A percentile compares a stretch with the other conserved stretches of the same genome.
phyloP scores from a whole-genome alignment of 2,329 filamentous ascomycete species.

The Immersiporthe knoxdaviesiana region DNA sequence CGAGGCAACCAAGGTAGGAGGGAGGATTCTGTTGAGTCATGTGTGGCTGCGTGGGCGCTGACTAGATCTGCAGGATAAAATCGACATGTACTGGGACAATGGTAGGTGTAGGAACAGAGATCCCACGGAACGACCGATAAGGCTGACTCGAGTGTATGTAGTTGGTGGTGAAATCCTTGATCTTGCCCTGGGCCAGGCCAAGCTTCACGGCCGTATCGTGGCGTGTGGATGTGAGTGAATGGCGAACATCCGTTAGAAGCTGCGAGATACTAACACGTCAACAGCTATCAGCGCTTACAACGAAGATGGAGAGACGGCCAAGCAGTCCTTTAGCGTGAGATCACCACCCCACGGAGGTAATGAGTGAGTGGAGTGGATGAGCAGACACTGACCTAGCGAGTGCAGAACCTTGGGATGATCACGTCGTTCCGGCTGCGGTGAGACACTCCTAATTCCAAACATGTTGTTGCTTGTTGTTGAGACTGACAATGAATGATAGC shows the following conservation, averaged over 20 bases:
- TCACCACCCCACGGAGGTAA: background rate
- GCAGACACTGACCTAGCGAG: constrained; percentile 42
- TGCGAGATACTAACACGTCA: background rate
- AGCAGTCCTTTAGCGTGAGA: constrained; percentile 20
- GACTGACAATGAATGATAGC: constrained; percentile 23
- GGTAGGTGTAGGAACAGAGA: constrained; percentile 28
- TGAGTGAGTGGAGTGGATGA: background rate
- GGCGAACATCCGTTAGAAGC: constrained; percentile 37
- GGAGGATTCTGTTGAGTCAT: constrained; percentile 32
- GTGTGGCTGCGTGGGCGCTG: background rate
- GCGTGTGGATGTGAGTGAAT: constrained; percentile 77
- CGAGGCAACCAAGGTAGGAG: constrained; percentile 50
- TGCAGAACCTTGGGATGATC: constrained; percentile 23
- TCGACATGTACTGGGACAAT: constrained; percentile 76
- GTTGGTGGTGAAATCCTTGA: constrained; percentile 74
- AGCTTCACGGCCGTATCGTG: constrained; percentile 65
- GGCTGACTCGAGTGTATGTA: constrained; percentile 25
- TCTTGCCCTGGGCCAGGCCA: constrained; percentile 65
- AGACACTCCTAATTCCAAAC: constrained; percentile 52
- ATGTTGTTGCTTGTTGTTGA: constrained; percentile 29
- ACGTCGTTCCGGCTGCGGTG: constrained; percentile 24
- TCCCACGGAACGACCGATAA: background rate
- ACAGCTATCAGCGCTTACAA: constrained; percentile 27
- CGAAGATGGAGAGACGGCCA: background rate
- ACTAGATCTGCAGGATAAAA: constrained; percentile 42